Base-by-base conservation (phyloP, 2,329 filamentous ascomycete species). In the Huntiella abstrusa region DNA sequence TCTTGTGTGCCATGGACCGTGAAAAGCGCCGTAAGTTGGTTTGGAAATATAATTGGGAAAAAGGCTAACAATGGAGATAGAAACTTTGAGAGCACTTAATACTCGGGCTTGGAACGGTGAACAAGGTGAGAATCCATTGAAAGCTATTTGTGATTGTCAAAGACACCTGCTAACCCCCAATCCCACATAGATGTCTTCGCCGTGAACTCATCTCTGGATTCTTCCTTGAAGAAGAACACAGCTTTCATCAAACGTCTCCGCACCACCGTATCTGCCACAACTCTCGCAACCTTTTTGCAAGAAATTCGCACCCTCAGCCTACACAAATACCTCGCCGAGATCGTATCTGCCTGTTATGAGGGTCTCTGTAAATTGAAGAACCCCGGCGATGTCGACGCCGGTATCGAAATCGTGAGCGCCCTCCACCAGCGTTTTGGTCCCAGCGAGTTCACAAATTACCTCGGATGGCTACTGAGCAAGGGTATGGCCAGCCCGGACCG, bases 221-320 rank as follows among this genome's bases (percentile, higher is more conserved):
- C 88, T 45, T 91, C 87, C 44, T 71, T 96, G 61, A 95, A 94
- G 67, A 96, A 95, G 69, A 96, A 96, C 57, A 96, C 88, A 3
- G 86, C 87, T 53, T 95, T 96, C 62, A 96, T 96, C 59, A 95
- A 94, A 64, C 84, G 88, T 57, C 71, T 96, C 47, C 83, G 88
- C 55, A 95, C 88, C 49, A 83, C 85, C 50, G 79, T 96, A 52
- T 87, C 82, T 52, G 66, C 83, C 42, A 70, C 85, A 48, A 83
- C 82, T 47, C 76, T 87, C 46, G 69, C 74, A 53, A 91, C 85
- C 49, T 93, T 96, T 63, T 66, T 94, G 41, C 77, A 88, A 59
- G 88, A 96, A 59, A 87, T 94, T 55, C 80, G 82, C 55, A 83
- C 84, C 19, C 71, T 96, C 22, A 95, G 87, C 54, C 72, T 96